phyloP scores from a whole-genome alignment of 805 yeast genomes.

The Candida mattraensis region DNA sequence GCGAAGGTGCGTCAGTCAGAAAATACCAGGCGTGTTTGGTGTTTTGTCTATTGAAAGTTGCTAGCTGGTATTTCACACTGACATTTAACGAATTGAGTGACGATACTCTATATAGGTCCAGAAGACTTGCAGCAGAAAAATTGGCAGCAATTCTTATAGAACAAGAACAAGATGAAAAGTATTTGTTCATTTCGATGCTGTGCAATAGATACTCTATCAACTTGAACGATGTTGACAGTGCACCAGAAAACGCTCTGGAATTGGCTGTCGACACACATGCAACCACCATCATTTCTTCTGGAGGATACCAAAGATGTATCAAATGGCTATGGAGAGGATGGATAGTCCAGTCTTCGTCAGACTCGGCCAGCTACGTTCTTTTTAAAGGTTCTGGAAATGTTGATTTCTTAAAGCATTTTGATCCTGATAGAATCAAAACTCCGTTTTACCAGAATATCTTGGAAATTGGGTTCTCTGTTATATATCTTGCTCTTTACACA shows the following conservation, averaged over 20 bases:
- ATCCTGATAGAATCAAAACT: slow-evolving; percentile 81
- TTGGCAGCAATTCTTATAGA: slow-evolving; percentile 74
- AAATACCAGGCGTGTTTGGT: slow-evolving; percentile 68
- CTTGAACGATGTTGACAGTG: slow-evolving; percentile 58
- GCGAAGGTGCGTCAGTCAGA: slow-evolving; percentile 57
- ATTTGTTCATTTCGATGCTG: slow-evolving; percentile 70
- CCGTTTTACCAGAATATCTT: slow-evolving; percentile 78
- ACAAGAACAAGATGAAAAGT: slow-evolving; percentile 53
- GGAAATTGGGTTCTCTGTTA: slow-evolving; percentile 64
- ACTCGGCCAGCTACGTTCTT: slow-evolving; percentile 66
- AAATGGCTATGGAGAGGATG: slow-evolving; percentile 94
- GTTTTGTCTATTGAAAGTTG: slow-evolving; percentile 72
- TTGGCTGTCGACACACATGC: slow-evolving; percentile 85
- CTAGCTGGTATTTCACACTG: slow-evolving; percentile 72
- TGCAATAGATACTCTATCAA: slow-evolving; percentile 72
- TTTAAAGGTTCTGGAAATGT: slow-evolving; percentile 61
- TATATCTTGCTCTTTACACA: slow-evolving; percentile 64
- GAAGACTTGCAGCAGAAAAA: slow-evolving; percentile 71
- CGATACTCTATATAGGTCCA: slow-evolving; percentile 56
- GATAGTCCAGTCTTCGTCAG: slow-evolving; percentile 73
- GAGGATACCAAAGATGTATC: slow-evolving; percentile 83
- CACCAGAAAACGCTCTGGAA: slow-evolving; percentile 76
- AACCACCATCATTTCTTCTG: slow-evolving; percentile 70
- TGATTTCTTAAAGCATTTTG: slow-evolving; percentile 60
- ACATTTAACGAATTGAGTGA: slow-evolving; percentile 63